Conservation (phyloP, 768 basidiomycete species). For the Boletus sp. region DNA sequence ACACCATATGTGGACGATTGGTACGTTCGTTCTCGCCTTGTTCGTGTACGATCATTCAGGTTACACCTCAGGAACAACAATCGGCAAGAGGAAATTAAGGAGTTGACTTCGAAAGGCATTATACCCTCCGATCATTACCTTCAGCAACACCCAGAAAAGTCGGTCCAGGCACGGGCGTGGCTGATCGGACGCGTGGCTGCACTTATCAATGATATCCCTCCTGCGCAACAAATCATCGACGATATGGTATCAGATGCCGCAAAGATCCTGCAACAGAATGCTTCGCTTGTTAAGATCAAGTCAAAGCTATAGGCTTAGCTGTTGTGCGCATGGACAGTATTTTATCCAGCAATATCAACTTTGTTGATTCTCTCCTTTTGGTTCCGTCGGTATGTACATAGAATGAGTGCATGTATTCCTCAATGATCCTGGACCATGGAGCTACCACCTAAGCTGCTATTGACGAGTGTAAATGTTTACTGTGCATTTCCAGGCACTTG, state of each 20-base stretch:
- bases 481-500: too few relatives aligned
- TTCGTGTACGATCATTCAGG: background rate
- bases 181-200: slow-evolving; percentile 83
- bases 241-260: slow-evolving; percentile 69
- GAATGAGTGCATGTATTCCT: background rate
- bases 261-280: slow-evolving; percentile 42
- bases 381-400: background rate
- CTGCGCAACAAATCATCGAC: slow-evolving; percentile 82
- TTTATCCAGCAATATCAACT: background rate
- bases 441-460: too few relatives aligned
- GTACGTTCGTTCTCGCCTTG: slow-evolving; percentile 37
- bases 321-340: background rate
- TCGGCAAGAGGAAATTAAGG: slow-evolving; percentile 76
- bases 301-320: slow-evolving; percentile 45
- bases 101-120: slow-evolving; percentile 80
- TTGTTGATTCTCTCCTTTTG: background rate
- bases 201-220: slow-evolving; percentile 70
- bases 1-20: slow-evolving; percentile 86
- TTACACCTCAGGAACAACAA: slow-evolving; percentile 61
- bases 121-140: slow-evolving; percentile 72
- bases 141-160: slow-evolving; percentile 80
- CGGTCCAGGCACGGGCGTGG: slow-evolving; percentile 63
- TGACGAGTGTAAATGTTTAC: too few relatives aligned
- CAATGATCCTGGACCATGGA: too few relatives aligned
- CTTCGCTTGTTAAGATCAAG: slow-evolving; percentile 39